Conservation (phyloP, 1,284 basidiomycete genomes). For the Malassezia restricta region DNA sequence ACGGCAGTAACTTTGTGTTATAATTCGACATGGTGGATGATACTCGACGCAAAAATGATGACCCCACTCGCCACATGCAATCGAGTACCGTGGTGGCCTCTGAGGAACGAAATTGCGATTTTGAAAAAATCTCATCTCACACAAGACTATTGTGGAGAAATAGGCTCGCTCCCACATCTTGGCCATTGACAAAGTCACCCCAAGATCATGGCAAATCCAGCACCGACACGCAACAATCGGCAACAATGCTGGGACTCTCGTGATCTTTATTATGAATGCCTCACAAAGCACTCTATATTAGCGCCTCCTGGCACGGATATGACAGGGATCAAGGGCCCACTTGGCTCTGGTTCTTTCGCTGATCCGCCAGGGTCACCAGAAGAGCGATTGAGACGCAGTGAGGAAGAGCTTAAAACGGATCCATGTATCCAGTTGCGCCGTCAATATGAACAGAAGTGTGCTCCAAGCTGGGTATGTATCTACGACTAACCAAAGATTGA, state of each 20-base stretch:
- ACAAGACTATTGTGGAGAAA: neutral
- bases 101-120: neutral
- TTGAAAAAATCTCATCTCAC: neutral
- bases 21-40: slow-evolving; percentile 1
- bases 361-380: slow-evolving; percentile 20
- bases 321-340: slow-evolving; percentile 30
- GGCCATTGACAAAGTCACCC: neutral
- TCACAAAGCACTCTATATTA: slow-evolving; percentile 26
- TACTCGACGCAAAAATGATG: neutral
- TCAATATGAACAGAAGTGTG: slow-evolving; percentile 36
- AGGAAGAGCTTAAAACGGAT: slow-evolving; percentile 24
- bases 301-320: slow-evolving; percentile 42
- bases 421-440: slow-evolving; percentile 30
- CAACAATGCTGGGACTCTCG: slow-evolving; percentile 39
- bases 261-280: slow-evolving; percentile 39
- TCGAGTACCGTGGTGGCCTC: neutral
- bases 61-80: neutral
- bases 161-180: too few species aligned
- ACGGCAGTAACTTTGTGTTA: neutral
- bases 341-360: slow-evolving; percentile 24
- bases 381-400: slow-evolving; percentile 16
- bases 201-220: slow-evolving; percentile 13
- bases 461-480: slow-evolving; percentile 41
- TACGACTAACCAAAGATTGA: slow-evolving; percentile 20
- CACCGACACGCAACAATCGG: slow-evolving; percentile 28